These are phyloP conservation scores for Pelagomonas calceolata DNA, from an alignment of 108 stramenopile genomes.

Conservation along the genomic window DNA sequence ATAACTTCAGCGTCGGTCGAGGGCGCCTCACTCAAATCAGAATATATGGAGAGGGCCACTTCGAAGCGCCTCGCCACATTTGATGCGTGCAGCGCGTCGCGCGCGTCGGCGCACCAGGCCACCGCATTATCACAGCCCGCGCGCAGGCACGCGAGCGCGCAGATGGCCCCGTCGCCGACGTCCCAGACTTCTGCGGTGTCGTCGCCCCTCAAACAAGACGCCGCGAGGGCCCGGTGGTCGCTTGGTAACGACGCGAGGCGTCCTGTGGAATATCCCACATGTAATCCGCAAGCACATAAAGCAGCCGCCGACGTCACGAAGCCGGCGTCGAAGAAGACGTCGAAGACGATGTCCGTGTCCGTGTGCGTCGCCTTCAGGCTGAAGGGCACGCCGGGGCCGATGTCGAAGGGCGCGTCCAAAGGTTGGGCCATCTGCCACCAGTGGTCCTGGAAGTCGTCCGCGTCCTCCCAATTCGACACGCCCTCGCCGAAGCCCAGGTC, in stretches of 20 bases:
- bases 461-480: neutral
- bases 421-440: neutral
- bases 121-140: too few species aligned
- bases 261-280: neutral
- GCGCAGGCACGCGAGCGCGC: neutral
- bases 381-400: neutral
- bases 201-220: too few species aligned
- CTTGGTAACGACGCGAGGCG: neutral
- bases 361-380: neutral
- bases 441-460: neutral
- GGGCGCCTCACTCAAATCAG: neutral
- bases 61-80: neutral
- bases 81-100: neutral
- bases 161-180: neutral
- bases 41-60: neutral
- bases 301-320: neutral
- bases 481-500: neutral
- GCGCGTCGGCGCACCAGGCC: neutral
- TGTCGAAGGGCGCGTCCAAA: neutral
- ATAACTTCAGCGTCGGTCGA: too few species aligned
- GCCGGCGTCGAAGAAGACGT: neutral
- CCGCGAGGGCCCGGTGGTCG: neutral
- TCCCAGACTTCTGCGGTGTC: neutral
- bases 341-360: neutral
- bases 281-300: neutral